Conservation (phyloP, 345 rosid species). For the Sonneratia alba region DNA sequence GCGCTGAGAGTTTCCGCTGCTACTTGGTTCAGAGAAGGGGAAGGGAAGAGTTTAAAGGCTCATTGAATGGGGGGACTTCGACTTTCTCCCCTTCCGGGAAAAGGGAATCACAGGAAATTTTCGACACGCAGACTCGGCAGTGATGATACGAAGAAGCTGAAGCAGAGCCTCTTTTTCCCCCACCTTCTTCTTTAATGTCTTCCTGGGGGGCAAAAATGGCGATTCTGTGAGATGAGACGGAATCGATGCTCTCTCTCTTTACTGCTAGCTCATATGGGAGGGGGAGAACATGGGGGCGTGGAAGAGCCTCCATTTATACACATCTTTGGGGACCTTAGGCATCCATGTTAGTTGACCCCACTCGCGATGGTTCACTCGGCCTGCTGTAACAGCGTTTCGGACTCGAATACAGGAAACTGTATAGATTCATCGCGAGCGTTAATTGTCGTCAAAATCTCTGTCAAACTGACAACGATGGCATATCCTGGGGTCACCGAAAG, state of each 20-base stretch:
- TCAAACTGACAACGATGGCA: too few species aligned
- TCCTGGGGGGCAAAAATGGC: not conserved
- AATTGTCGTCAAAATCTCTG: too few species aligned
- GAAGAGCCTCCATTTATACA: not conserved
- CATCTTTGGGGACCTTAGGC: not conserved
- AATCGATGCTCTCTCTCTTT: not conserved
- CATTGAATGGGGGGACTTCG: not conserved
- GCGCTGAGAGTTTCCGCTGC: too few species aligned
- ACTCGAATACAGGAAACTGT: too few species aligned
- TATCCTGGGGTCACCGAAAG: too few species aligned
- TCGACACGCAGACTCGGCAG: not conserved
- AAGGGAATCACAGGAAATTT: not conserved
- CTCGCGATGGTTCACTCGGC: too few species aligned
- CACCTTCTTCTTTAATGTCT: not conserved
- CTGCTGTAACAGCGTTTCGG: too few species aligned
- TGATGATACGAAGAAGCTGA: not conserved
- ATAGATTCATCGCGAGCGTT: too few species aligned
- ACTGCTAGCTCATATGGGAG: not conserved
- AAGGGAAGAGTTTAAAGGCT: not conserved
- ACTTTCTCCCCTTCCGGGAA: conserved; percentile 1
- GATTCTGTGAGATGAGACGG: not conserved
- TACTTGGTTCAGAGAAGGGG: not conserved
- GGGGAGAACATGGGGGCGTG: not conserved
- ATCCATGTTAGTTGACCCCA: too few species aligned
- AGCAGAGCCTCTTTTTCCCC: not conserved